phyloP scores from a whole-genome alignment of 1,284 basidiomycete species.

The Heterobasidion irregulare region DNA sequence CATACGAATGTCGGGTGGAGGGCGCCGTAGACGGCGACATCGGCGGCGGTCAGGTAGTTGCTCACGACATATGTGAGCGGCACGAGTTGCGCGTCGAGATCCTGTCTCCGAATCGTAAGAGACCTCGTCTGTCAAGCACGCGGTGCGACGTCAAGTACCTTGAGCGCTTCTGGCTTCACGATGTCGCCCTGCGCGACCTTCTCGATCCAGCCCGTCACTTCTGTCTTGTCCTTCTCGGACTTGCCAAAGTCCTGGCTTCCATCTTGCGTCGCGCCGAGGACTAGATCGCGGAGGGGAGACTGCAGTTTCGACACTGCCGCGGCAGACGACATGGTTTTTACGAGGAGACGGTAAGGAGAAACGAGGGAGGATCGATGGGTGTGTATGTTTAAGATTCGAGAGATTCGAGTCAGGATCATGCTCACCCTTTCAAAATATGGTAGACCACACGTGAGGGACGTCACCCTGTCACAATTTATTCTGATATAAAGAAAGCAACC shows the following conservation, averaged over 20 bases:
- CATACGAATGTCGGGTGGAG: conserved; percentile 74
- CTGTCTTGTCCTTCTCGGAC: conserved; percentile 52
- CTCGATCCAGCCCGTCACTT: conserved; percentile 63
- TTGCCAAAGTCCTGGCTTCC: conserved; percentile 35
- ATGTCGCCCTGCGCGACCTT: conserved; percentile 48
- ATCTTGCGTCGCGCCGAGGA: conserved; percentile 38
- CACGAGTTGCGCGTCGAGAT: conserved; percentile 64
- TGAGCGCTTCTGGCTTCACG: conserved; percentile 36
- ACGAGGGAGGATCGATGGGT: conserved; percentile 1
- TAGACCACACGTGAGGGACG: not conserved
- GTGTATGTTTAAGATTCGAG: not conserved
- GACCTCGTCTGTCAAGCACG: not conserved
- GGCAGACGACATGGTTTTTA: conserved; percentile 50
- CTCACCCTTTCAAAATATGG: not conserved
- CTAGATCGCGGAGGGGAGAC: conserved; percentile 50
- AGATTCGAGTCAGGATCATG: conserved; percentile 5
- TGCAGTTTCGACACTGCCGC: conserved; percentile 41
- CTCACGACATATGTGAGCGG: conserved; percentile 78
- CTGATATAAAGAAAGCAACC: too few relatives aligned
- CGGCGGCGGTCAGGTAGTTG: conserved; percentile 80
- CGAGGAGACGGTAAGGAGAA: not conserved
- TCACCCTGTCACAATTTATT: too few relatives aligned
- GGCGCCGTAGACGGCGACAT: conserved; percentile 78
- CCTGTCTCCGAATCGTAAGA: conserved; percentile 30
- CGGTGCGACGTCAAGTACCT: conserved; percentile 27